phyloP scores from a whole-genome alignment of 2,329 filamentous ascomycete species.

The Paramyrothecium roridum region DNA sequence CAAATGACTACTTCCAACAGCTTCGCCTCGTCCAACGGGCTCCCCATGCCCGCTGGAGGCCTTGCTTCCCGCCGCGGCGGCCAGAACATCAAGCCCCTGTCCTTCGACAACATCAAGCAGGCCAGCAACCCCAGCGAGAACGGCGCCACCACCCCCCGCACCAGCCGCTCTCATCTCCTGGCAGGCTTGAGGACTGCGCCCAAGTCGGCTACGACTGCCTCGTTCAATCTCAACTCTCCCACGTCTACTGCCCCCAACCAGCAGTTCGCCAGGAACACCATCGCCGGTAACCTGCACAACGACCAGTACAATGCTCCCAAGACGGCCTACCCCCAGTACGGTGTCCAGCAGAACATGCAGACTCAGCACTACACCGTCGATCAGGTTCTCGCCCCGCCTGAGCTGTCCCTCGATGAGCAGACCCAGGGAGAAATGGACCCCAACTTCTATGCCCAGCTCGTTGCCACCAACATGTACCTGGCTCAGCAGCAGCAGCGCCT shows the following conservation, averaged over 20 bases:
- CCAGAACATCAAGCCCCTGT: constrained; percentile 87
- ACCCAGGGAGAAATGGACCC: constrained; percentile 78
- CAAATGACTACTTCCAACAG: constrained; percentile 95
- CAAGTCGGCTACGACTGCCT: constrained; percentile 73
- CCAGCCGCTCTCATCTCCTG: constrained; percentile 90
- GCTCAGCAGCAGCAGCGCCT: constrained; percentile 93
- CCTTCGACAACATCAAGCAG: constrained; percentile 68
- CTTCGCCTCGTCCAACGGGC: constrained; percentile 66
- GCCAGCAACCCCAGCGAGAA: constrained; percentile 60
- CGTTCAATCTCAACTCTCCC: constrained; percentile 67
- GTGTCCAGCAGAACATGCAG: constrained; percentile 26
- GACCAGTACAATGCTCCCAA: constrained; percentile 50
- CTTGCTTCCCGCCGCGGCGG: constrained; percentile 83
- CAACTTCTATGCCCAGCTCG: constrained; percentile 79
- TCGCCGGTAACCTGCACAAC: constrained; percentile 40
- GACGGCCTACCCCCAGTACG: constrained; percentile 53
- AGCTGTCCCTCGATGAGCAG: constrained; percentile 70
- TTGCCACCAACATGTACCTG: constrained; percentile 88
- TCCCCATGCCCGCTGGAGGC: constrained; percentile 74
- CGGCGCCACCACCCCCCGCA: constrained; percentile 77
- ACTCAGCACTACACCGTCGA: constrained; percentile 70
- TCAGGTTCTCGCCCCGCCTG: constrained; percentile 81
- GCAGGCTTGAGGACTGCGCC: constrained; percentile 91
- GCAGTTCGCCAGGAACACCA: constrained; percentile 41
- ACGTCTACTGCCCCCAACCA: constrained; percentile 36